Evolutionary conservation across 1,139 yeast genomes (phyloP).

Genomic region (Yamadazyma atlantica): DNA sequence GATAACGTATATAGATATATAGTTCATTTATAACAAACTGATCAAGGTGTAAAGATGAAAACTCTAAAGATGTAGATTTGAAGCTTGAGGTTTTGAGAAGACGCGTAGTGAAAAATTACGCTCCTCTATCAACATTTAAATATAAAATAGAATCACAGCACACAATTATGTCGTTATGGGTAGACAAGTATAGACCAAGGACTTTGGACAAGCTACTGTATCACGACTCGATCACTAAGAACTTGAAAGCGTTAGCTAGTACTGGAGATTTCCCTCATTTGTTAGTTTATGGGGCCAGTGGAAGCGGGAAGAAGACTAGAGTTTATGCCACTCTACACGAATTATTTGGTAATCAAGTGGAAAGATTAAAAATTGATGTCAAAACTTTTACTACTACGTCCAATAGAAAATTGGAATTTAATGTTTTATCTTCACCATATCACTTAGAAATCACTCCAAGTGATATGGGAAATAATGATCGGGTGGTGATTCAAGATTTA

Average conservation of each 20-base stretch:
- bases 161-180: constrained; percentile 91
- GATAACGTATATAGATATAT: no score
- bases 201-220: constrained; percentile 62
- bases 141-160: no score
- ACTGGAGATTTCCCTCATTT: constrained; percentile 93
- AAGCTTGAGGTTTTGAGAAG: background rate
- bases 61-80: no score
- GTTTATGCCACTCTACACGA: constrained; percentile 78
- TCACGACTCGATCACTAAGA: constrained; percentile 63
- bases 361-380: constrained; percentile 83
- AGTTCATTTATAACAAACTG: no score
- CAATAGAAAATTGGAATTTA: constrained; percentile 79
- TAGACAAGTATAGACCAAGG: constrained; percentile 87
- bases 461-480: constrained; percentile 93
- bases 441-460: constrained; percentile 96
- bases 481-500: constrained; percentile 91
- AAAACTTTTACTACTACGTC: constrained; percentile 75
- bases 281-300: constrained; percentile 90
- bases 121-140: no score
- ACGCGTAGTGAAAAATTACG: background rate
- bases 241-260: constrained; percentile 62
- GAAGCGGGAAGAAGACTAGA: constrained; percentile 96
- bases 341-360: constrained; percentile 80
- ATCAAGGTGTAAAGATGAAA: no score
- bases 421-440: constrained; percentile 83